Base-by-base conservation (phyloP, 805 yeast species). In the Debaryomyces maramus region DNA sequence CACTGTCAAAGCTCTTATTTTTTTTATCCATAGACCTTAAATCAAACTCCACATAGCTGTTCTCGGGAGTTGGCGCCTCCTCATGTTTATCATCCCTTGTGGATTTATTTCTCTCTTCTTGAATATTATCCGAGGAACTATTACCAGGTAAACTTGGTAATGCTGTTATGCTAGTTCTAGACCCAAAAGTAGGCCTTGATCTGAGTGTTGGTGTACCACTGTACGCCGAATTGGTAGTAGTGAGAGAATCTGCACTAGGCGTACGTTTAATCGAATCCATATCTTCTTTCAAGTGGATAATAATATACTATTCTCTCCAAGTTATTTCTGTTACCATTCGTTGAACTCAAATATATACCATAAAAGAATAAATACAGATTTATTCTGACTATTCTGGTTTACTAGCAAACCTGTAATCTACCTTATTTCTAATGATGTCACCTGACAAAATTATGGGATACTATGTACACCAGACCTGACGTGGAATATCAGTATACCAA, bases 21-120 rank as follows among this genome's bases (percentile, higher is more conserved):
- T 20, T 18, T 11, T 33, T 10, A 11, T 16, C 24, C 15, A 32
- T 17, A 9, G 20, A 38, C 20, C 58, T 54, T 32, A 62, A 48
- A 44, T 63, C 61, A 40, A 63, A 63, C 32, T 63, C 69, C 6
- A 63, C 59, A 36, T 50, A 62, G 13, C 51, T 48, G 10, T 36
- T 44, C 9, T 51, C 53, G 2, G 48, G 45, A n/a, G 38, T 21
- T 24, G 28, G 15, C 13, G 11, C 28, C 11, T 15, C 15, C 13
- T 24, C 28, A 5, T 7, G 28, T 24, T 10, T 24, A 6, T 24
- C 28, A 10, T 24, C 28, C 13, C 11, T 28, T 6, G 16, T 37
- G 15, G 27, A 14, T 10, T 8, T n/a, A 15, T 19, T 2, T 38
- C 17, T 2, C 14, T 24, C 9, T 32, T 22, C 15, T 33, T 30